These are phyloP conservation scores for Acrocalymma vagum DNA, from an alignment of 2,329 filamentous ascomycete genomes.

Conservation along the genomic window DNA sequence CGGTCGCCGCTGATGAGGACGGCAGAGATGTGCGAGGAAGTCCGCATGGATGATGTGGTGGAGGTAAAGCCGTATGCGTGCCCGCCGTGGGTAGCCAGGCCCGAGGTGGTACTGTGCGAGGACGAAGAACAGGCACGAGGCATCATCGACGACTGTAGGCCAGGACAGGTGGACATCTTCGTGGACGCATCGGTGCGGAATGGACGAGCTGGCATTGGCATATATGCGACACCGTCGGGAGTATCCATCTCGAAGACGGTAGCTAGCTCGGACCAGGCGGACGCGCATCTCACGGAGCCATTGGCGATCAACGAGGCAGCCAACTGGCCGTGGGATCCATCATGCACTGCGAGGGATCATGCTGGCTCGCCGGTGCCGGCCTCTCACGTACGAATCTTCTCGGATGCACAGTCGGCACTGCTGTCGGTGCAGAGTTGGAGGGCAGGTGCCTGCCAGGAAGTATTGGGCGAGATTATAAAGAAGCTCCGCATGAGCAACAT, in stretches of 20 bases:
- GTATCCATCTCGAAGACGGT: conserved; percentile 14
- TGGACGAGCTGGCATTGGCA: conserved; percentile 11
- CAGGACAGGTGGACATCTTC: conserved; percentile 17
- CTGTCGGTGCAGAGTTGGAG: too few species aligned
- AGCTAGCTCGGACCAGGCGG: conserved; percentile 11
- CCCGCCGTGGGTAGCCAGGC: conserved; percentile 19
- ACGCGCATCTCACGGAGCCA: conserved; percentile 14
- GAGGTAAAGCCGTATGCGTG: conserved; percentile 21
- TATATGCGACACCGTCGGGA: conserved; percentile 10
- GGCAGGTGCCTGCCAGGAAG: conserved; percentile 14
- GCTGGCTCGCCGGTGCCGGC: too few species aligned
- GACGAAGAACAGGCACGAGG: conserved; percentile 13
- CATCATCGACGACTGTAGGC: conserved; percentile 14
- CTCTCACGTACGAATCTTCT: too few species aligned
- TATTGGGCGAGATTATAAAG: conserved; percentile 14
- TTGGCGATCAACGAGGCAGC: conserved; percentile 14
- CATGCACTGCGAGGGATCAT: too few species aligned
- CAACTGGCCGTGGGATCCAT: too few species aligned
- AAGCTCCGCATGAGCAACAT: conserved; percentile 18
- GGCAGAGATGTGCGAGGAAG: conserved; percentile 19
- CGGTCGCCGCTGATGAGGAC: conserved; percentile 19
- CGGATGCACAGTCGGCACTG: too few species aligned
- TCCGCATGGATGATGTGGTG: conserved; percentile 17
- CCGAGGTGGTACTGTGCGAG: conserved; percentile 17
- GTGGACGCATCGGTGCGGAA: conserved; percentile 19